Evolutionary conservation across 169 alveolate species (phyloP).

Genomic region (Plasmodium gallinaceum): DNA sequence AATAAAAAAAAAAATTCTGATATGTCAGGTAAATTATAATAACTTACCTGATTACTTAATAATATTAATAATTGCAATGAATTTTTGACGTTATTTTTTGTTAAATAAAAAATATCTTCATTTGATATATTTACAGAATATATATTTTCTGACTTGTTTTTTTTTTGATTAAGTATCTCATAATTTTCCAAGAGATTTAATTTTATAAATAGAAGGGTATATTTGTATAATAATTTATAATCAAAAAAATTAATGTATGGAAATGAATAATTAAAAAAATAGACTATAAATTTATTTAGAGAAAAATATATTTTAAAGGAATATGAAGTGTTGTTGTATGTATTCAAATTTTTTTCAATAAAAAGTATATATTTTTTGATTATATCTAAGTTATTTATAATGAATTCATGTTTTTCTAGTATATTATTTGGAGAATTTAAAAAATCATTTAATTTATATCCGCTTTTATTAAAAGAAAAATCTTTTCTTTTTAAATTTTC

Average conservation of each 20-base stretch:
- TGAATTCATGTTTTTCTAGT: constrained; percentile 26
- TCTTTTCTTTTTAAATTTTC: constrained; percentile 31
- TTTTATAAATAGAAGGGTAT: constrained; percentile 49
- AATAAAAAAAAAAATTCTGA: constrained; percentile 21
- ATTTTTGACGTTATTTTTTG: constrained; percentile 40
- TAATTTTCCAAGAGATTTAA: constrained; percentile 28
- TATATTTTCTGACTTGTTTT: constrained; percentile 18
- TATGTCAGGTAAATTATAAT: constrained; percentile 5
- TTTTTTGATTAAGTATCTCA: constrained; percentile 17
- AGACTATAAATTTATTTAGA: constrained; percentile 55
- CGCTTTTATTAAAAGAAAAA: not conserved
- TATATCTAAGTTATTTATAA: constrained; percentile 26
- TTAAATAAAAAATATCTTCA: constrained; percentile 46
- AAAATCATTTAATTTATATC: not conserved
- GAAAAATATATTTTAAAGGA: constrained; percentile 54
- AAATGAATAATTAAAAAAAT: constrained; percentile 68
- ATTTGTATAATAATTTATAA: constrained; percentile 23
- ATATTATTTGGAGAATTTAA: not conserved
- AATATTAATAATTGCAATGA: constrained; percentile 11
- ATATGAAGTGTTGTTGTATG: constrained; percentile 39
- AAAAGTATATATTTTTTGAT: constrained; percentile 59
- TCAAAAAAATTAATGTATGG: constrained; percentile 50
- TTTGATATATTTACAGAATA: constrained; percentile 45
- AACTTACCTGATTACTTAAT: not conserved
- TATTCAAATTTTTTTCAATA: constrained; percentile 55